phyloP scores from a whole-genome alignment of 768 basidiomycete species.

The Boletus sp. region DNA sequence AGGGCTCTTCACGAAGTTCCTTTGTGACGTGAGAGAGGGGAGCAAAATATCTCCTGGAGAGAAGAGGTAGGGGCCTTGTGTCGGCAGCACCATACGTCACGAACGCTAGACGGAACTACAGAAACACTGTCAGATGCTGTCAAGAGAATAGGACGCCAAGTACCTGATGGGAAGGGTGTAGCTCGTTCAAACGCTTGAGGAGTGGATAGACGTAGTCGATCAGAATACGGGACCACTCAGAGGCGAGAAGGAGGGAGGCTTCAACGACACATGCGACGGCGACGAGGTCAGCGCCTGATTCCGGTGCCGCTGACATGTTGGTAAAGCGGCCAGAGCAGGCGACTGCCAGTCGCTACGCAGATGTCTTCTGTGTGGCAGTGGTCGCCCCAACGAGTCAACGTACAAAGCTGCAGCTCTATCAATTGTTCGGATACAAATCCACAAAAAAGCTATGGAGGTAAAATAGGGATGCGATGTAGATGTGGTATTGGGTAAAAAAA shows the following conservation, averaged over 20 bases:
- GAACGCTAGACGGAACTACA: slow-evolving; percentile 46
- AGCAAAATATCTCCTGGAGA: slow-evolving; percentile 56
- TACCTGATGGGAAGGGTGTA: slow-evolving; percentile 39
- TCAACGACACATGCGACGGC: slow-evolving; percentile 62
- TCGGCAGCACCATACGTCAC: slow-evolving; percentile 64
- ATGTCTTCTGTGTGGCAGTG: background rate
- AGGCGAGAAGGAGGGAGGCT: slow-evolving; percentile 50
- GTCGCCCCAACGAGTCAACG: background rate
- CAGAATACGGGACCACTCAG: slow-evolving; percentile 50
- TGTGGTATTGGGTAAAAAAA: slow-evolving; percentile 7
- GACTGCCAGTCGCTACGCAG: background rate
- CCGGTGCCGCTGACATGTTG: slow-evolving; percentile 21
- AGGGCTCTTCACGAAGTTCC: slow-evolving; percentile 45
- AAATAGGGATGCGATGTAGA: slow-evolving; percentile 17
- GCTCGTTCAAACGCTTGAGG: slow-evolving; percentile 49
- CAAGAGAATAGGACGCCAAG: background rate
- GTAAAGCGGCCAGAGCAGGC: background rate
- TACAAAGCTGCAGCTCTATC: slow-evolving; percentile 4
- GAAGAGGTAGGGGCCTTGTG: slow-evolving; percentile 49
- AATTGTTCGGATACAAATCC: slow-evolving; percentile 4
- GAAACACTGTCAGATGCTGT: background rate
- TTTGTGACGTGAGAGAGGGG: slow-evolving; percentile 39
- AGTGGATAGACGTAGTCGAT: slow-evolving; percentile 48
- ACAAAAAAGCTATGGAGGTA: slow-evolving; percentile 1
- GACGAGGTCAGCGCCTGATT: slow-evolving; percentile 28